Evolutionary conservation across 148 eudicot species (phyloP), one percentile per base, ranked within the genome.

Genomic region (Nepenthes gracilis): DNA sequence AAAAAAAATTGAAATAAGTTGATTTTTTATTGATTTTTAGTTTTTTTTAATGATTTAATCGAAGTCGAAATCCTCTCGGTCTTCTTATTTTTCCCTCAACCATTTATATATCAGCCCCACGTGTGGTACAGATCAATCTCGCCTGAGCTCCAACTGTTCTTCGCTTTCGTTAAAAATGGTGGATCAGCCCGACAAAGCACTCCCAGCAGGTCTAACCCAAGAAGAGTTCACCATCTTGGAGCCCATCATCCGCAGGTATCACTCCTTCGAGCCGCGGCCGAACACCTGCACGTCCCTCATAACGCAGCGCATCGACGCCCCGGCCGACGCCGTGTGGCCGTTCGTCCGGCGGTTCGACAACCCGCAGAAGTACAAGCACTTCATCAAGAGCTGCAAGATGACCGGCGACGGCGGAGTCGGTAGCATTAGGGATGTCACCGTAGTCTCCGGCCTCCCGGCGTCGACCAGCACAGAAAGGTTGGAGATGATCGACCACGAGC

Each of bases 331-430:
- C n/a, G 82, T 89, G 1, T 89, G 96, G 96, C 93, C 87, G 0
- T 62, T 78, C 5, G 77, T 89, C 43, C 80, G 96, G 11, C 66
- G 77, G 1, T 89, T 89, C 61, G 87, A 89, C 75, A 85, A 78
- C 74, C 96, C 96, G 0, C 75, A 89, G 47, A 68, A 55, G n/a
- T 89, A 89, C 93, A 89, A 89, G 55, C 96, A 89, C 75, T 89
- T 89, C 85, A 81, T 89, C 78, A 85, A 89, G 69, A 77, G 84
- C 53, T 89, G 93, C 73, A 70, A 57, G 9, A 53, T 85, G 57
- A 60, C 72, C 14, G 79, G 86, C 1, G 90, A 87, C 12, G 85
- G 82, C 5, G 79, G 77, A 32, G 84, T 83, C 1, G 96, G 96
- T 0, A 81, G 87, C 63, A 67, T 89, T 10, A 64, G 96, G 0